phyloP scores from a whole-genome alignment of 768 basidiomycete genomes.

The Postia placenta region DNA sequence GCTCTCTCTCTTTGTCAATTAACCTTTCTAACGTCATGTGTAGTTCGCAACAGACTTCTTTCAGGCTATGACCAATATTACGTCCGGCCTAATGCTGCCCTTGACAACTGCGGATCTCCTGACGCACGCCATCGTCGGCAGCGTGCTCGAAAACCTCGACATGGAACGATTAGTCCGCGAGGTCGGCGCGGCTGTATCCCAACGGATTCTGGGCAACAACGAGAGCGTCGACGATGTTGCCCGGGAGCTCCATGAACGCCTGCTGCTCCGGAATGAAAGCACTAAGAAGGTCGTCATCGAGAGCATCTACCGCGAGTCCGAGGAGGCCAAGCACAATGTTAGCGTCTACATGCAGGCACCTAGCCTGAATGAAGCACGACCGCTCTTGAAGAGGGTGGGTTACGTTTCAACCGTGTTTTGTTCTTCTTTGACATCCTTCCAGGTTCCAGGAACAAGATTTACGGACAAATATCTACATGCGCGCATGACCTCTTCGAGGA shows the following conservation, averaged over 20 bases:
- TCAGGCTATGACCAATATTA: slow-evolving; percentile 86
- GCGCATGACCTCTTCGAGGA: slow-evolving; percentile 49
- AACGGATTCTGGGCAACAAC: slow-evolving; percentile 86
- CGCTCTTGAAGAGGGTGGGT: slow-evolving; percentile 62
- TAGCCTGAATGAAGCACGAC: slow-evolving; percentile 66
- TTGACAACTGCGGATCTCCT: slow-evolving; percentile 92
- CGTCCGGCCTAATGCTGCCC: slow-evolving; percentile 94
- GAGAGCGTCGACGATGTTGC: slow-evolving; percentile 97
- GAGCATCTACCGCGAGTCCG: slow-evolving; percentile 90
- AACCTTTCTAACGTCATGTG: slow-evolving; percentile 3
- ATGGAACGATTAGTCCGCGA: slow-evolving; percentile 96
- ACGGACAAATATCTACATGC: slow-evolving; percentile 92
- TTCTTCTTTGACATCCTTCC: slow-evolving; percentile 6
- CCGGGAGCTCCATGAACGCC: slow-evolving; percentile 84
- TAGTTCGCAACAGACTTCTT: slow-evolving; percentile 93
- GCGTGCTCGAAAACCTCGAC: slow-evolving; percentile 94
- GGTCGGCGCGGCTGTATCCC: slow-evolving; percentile 89
- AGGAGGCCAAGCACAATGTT: slow-evolving; percentile 88
- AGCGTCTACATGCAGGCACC: slow-evolving; percentile 72
- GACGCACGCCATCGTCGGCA: slow-evolving; percentile 93
- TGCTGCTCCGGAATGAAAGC: slow-evolving; percentile 88
- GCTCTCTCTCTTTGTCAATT: neutral
- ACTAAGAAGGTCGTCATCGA: slow-evolving; percentile 97
- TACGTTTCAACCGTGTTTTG: neutral
- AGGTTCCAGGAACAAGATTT: slow-evolving; percentile 95